Evolutionary conservation across 73 alveolate genomes (phyloP).

Genomic region (Paramecium caudatum): DNA sequence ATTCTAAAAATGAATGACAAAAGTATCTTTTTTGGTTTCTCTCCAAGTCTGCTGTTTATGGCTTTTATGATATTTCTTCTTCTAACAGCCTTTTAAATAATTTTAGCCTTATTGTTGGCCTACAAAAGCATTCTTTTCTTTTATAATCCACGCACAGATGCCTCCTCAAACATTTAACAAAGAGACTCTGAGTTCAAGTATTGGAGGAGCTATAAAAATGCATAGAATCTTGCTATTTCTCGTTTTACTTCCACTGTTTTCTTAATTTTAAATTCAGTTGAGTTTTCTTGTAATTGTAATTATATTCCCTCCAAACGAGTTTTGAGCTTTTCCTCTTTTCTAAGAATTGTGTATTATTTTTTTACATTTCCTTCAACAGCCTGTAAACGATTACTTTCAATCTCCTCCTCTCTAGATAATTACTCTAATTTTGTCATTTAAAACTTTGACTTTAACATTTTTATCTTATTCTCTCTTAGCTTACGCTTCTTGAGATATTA

Average conservation of each 20-base stretch:
- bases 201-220: not conserved
- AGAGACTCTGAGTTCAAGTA: not conserved
- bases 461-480: slow-evolving; percentile 13
- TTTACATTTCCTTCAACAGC: slow-evolving; percentile 38
- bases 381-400: not conserved
- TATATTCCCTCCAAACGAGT: not conserved
- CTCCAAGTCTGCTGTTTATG: not conserved
- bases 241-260: not conserved
- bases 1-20: slow-evolving; percentile 4
- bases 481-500: slow-evolving; percentile 1
- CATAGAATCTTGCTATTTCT: slow-evolving; percentile 17
- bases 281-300: not conserved
- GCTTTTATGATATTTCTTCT: slow-evolving; percentile 14
- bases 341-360: not conserved
- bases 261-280: not conserved
- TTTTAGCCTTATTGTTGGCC: slow-evolving; percentile 37
- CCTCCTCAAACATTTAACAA: slow-evolving; percentile 25
- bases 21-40: not conserved
- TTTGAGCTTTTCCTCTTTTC: slow-evolving; percentile 6
- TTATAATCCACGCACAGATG: not conserved
- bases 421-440: slow-evolving; percentile 3
- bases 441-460: not conserved
- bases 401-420: not conserved
- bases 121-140: not conserved
- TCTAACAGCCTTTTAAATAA: slow-evolving; percentile 40